Evolutionary conservation across 2,329 filamentous ascomycete species (phyloP).

Genomic region (Fusarium marasasianum): DNA sequence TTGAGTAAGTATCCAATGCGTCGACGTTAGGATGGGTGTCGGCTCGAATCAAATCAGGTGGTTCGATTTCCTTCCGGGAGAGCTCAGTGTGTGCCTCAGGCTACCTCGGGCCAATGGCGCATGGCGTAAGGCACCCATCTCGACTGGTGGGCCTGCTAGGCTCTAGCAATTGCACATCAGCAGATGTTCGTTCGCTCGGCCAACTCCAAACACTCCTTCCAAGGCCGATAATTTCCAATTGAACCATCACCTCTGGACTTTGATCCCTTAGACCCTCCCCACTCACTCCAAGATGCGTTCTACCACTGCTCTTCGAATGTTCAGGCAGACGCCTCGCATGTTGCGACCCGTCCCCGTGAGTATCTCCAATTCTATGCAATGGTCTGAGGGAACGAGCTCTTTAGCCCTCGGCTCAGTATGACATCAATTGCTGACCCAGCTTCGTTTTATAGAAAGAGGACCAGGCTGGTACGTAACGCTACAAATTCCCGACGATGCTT

Average conservation of each 20-base stretch:
- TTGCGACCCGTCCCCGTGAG: slow-evolving; percentile 78
- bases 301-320: slow-evolving; percentile 72
- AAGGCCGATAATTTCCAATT: slow-evolving; percentile 47
- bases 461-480: slow-evolving; percentile 68
- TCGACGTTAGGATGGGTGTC: slow-evolving; percentile 42
- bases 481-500: slow-evolving; percentile 14
- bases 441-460: slow-evolving; percentile 66
- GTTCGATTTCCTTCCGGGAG: slow-evolving; percentile 47
- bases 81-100: slow-evolving; percentile 53
- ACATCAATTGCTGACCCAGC: slow-evolving; percentile 39
- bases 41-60: slow-evolving; percentile 57
- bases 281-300: slow-evolving; percentile 68
- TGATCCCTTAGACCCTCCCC: slow-evolving; percentile 41
- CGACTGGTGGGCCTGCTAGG: slow-evolving; percentile 43
- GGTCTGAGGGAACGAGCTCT: slow-evolving; percentile 34
- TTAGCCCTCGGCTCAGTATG: slow-evolving; percentile 32
- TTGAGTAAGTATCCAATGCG: slow-evolving; percentile 45
- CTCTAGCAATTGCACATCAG: slow-evolving; percentile 48
- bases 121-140: slow-evolving; percentile 49
- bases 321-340: slow-evolving; percentile 72
- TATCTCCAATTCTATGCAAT: slow-evolving; percentile 29
- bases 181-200: slow-evolving; percentile 48
- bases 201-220: slow-evolving; percentile 45
- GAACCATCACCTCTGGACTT: slow-evolving; percentile 44
- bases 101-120: slow-evolving; percentile 47